Base-by-base conservation (phyloP, 352 stramenopile species). In the Globisporangium ultimum region DNA sequence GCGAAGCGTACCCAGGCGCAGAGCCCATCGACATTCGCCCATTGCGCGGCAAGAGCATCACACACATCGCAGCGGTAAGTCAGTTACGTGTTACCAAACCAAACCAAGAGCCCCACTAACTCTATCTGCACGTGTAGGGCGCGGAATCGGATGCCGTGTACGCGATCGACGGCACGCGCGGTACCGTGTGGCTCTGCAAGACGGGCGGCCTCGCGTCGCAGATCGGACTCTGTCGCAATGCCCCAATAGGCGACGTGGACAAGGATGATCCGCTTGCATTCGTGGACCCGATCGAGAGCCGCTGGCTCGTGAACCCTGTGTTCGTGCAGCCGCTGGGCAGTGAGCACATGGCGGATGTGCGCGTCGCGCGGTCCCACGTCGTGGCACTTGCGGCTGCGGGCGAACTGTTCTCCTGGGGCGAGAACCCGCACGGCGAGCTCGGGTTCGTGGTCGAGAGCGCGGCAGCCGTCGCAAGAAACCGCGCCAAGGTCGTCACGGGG, bases 341-440 rank as follows among this genome's bases (percentile, higher is more conserved):
- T 1, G 78, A 90, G 45, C 76, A 88, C 54, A 66, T 93, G 24
- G 62, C 74, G 9, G 66, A 68, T 6, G 76, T 91, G 3, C 59
- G 66, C 11, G 76, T 91, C 12, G 71, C 74, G 22, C 66, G 71
- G n/a, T 72, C 70, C 0, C 81, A 91, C 56, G 78, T 66, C 0
- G 69, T 97, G 48, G 92, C 82, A 17, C 67, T 96, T 5, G 87
- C 88, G 2, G 70, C 81, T 3, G 80, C 89, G 18, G 96, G 96
- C 0, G 69, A 88, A 24, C 86, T 99, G 6, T 98, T 97, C 61
- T 92, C 87, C 7, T 99, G 96, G 92, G 97, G 97, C 15, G 93
- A 91, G 60, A 97, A 97, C 59, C 93, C 98, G 53, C 89, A 98
- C 38, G 82, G 84, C 15, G 76, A 85, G 11, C 73, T 92, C 20